Evolutionary conservation across 306 rosid species (phyloP).

Genomic region (Trifolium fragiferum): DNA sequence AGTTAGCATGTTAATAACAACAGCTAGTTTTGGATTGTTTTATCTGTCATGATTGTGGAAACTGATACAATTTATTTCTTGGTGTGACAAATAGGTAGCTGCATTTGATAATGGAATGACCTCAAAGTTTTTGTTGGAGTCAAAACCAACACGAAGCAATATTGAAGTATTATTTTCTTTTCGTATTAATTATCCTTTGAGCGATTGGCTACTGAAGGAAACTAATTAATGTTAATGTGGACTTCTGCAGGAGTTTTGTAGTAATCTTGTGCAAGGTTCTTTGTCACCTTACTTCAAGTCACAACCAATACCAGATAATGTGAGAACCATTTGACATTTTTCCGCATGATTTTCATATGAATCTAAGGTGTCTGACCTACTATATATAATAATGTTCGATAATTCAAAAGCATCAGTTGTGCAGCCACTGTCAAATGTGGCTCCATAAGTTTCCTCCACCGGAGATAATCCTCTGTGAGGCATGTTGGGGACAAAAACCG

Average conservation of each 20-base stretch:
- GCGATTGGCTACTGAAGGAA: conserved; percentile 15
- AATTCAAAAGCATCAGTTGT: neutral
- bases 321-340: conserved; percentile 48
- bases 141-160: conserved; percentile 67
- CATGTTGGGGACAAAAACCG: too few species aligned
- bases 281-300: conserved; percentile 77
- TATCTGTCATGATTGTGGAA: conserved; percentile 3
- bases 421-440: neutral
- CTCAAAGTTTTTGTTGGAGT: conserved; percentile 82
- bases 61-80: conserved; percentile 40
- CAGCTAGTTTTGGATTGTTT: conserved; percentile 24
- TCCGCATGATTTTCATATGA: neutral
- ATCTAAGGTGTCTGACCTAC: conserved; percentile 6
- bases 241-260: conserved; percentile 74
- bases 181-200: conserved; percentile 25
- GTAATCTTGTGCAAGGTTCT: conserved; percentile 67
- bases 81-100: conserved; percentile 62
- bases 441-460: too few species aligned
- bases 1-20: conserved; percentile 44
- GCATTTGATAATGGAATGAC: conserved; percentile 73
- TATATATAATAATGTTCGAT: neutral
- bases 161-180: conserved; percentile 61
- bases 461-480: too few species aligned
- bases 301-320: conserved; percentile 84
- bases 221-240: conserved; percentile 40